These are phyloP conservation scores for Rhynchosporium agropyri DNA, from an alignment of 2,329 filamentous ascomycete genomes.

Conservation along the genomic window DNA sequence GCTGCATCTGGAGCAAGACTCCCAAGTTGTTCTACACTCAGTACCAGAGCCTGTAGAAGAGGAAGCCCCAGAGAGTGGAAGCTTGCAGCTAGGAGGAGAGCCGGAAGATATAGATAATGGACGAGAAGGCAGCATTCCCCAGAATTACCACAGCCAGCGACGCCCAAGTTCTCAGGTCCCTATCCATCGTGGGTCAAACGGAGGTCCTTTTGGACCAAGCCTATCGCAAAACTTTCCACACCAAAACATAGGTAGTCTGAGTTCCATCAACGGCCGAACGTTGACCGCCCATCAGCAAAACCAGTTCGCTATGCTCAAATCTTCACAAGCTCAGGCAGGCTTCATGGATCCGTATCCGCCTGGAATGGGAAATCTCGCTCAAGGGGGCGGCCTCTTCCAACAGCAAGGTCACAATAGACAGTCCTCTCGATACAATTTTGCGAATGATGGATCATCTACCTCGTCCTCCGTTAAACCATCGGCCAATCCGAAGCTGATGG, in stretches of 20 bases:
- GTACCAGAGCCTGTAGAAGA: slow-evolving; percentile 58
- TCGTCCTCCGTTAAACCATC: slow-evolving; percentile 70
- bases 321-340: slow-evolving; percentile 45
- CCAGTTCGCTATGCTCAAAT: slow-evolving; percentile 62
- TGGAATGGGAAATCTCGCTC: slow-evolving; percentile 52
- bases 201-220: slow-evolving; percentile 56
- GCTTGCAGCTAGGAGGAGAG: slow-evolving; percentile 87
- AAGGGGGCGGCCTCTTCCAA: slow-evolving; percentile 55
- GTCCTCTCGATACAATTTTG: slow-evolving; percentile 85
- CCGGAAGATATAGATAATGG: slow-evolving; percentile 75
- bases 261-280: slow-evolving; percentile 67
- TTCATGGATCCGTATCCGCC: slow-evolving; percentile 63
- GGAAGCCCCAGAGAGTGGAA: slow-evolving; percentile 78
- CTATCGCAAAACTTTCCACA: slow-evolving; percentile 51
- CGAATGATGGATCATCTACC: slow-evolving; percentile 69
- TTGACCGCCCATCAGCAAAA: slow-evolving; percentile 82
- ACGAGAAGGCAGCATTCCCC: slow-evolving; percentile 47
- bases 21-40: slow-evolving; percentile 54
- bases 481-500: slow-evolving; percentile 80
- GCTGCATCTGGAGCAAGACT: slow-evolving; percentile 55
- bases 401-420: slow-evolving; percentile 76
- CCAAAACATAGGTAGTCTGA: slow-evolving; percentile 54
- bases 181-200: slow-evolving; percentile 65
- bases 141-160: slow-evolving; percentile 53
- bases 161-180: slow-evolving; percentile 74